These are phyloP conservation scores for Exophiala sp. DNA, from an alignment of 2,329 filamentous ascomycete species.

Conservation along the genomic window DNA sequence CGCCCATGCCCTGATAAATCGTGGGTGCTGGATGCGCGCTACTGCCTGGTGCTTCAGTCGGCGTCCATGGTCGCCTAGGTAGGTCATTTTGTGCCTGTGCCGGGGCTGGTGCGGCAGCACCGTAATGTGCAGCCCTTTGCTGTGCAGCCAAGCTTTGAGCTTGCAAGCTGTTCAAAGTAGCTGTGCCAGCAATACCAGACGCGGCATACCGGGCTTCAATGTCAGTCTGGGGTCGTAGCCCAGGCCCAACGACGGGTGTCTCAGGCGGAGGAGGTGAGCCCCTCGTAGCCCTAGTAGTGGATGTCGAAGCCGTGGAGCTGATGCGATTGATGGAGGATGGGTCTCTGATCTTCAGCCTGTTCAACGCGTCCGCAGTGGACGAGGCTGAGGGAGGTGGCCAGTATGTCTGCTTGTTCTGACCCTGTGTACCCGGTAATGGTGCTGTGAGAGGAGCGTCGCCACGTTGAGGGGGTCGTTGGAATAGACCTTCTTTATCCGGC, in stretches of 20 bases:
- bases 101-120: constrained; percentile 36
- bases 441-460: constrained; percentile 25
- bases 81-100: constrained; percentile 39
- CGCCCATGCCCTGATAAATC: constrained; percentile 81
- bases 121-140: constrained; percentile 69
- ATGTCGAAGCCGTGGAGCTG: constrained; percentile 83
- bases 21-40: constrained; percentile 86
- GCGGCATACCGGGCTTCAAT: constrained; percentile 91
- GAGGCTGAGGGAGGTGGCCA: constrained; percentile 53
- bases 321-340: constrained; percentile 57
- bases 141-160: constrained; percentile 81
- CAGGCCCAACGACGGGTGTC: constrained; percentile 75
- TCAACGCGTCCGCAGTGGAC: constrained; percentile 25
- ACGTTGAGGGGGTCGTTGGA: constrained; percentile 59
- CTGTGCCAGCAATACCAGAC: constrained; percentile 81
- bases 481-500: constrained; percentile 75
- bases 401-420: constrained; percentile 63
- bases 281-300: constrained; percentile 84
- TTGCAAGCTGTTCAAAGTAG: constrained; percentile 74
- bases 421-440: constrained; percentile 53
- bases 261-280: constrained; percentile 94
- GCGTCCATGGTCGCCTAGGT: constrained; percentile 77
- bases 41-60: constrained; percentile 82
- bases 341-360: constrained; percentile 50
- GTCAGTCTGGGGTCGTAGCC: constrained; percentile 62